Evolutionary conservation across 768 basidiomycete species (phyloP), one percentile per base, ranked within the genome.

Genomic region (Cyclocybe cylindracea): DNA sequence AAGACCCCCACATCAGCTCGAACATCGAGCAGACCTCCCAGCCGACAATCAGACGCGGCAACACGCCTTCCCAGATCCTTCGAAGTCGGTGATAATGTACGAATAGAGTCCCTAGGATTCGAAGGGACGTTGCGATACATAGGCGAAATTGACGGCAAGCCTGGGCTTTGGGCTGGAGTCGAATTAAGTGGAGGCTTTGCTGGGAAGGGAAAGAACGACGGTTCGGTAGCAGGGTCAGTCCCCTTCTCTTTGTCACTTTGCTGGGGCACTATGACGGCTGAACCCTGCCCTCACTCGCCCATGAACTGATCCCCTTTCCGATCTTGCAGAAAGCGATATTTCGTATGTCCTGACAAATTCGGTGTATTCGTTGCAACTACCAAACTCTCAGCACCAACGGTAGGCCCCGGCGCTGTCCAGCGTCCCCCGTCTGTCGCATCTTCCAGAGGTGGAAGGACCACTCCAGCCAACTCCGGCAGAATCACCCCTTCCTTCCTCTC

Each of bases 121-220:
- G 94, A 97, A 65, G 96, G 96, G 13, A 79, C 74, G 7, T 69
- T 98, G 39, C 74, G 83, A 54, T 98, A 84, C 69, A 55, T 95
- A 13, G 96, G 96, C 5, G 80, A 83, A 58, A 94, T 97, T 49
- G 86, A 90, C 13, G 91, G 91, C 45, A 98, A 98, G 68, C 77
- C 82, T 2, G 96, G 95, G 3, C 71, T 86, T 5, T 99, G 92
- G 91, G 96, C 91, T 11, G 96, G 96, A 10, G 91, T 99, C 16
- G 92, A 98, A 69, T 77, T 99, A 16, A 75, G 82, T 59, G 87
- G 86, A 34, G 90, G 91, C 5, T 96, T 94, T 64, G 69, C 79
- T 13, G 94, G 96, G 14, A 91, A 89, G 67, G 96, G 96, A 1
- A 99, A 98, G 74, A 99, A 99, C 61, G 84, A 98, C 61, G 96